phyloP scores from a whole-genome alignment of 768 basidiomycete species.

The Rhizopogon salebrosus region DNA sequence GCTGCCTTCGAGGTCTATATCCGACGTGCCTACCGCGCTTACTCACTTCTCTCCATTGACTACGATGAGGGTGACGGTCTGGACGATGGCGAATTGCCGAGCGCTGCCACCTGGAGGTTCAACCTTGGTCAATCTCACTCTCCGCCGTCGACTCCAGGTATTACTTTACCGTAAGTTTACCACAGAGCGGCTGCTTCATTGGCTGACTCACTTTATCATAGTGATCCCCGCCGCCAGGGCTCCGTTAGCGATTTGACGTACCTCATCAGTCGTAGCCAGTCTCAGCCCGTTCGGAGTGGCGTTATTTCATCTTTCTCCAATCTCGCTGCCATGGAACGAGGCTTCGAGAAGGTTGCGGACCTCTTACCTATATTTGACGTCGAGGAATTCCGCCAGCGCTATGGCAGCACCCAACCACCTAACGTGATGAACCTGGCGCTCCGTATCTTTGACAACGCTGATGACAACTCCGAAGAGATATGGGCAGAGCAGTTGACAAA shows the following conservation, averaged over 20 bases:
- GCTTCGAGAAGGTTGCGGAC: constrained; percentile 69
- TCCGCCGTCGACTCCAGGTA: constrained; percentile 76
- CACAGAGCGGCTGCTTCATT: neutral
- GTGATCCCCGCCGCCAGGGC: constrained; percentile 71
- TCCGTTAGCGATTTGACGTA: constrained; percentile 96
- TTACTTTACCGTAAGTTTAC: constrained; percentile 31
- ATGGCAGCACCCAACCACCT: constrained; percentile 73
- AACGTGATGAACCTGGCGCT: constrained; percentile 95
- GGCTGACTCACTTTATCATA: constrained; percentile 17
- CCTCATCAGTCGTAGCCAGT: constrained; percentile 80
- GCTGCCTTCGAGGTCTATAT: constrained; percentile 96
- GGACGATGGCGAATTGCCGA: constrained; percentile 79
- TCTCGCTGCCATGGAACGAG: constrained; percentile 57
- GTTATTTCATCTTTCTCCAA: constrained; percentile 89
- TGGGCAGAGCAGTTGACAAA: constrained; percentile 71
- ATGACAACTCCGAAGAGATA: constrained; percentile 70
- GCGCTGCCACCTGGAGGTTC: constrained; percentile 90
- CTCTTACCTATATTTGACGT: constrained; percentile 72
- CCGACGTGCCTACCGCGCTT: constrained; percentile 92
- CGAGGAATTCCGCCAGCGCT: constrained; percentile 67
- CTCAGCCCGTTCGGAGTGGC: constrained; percentile 87
- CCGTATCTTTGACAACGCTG: constrained; percentile 77
- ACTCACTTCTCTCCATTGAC: constrained; percentile 85
- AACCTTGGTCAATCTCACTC: constrained; percentile 87
- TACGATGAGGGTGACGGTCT: constrained; percentile 88